Conservation (phyloP, 1,284 basidiomycete species). For the Phlebopus sp. region DNA sequence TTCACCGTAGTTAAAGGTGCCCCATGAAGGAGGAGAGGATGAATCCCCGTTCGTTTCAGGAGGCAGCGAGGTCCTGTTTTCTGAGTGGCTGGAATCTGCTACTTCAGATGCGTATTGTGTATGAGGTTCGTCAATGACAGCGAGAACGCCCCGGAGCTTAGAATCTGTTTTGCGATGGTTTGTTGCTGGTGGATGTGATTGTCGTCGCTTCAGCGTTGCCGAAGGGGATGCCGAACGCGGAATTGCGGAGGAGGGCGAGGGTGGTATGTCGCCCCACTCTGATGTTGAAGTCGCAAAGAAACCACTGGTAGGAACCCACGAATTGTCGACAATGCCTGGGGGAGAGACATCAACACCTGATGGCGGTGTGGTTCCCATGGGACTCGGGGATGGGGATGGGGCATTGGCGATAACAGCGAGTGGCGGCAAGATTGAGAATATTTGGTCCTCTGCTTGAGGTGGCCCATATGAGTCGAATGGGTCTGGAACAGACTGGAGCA, state of each 20-base stretch:
- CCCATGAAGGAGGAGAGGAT: slow-evolving; percentile 33
- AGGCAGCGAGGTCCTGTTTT: slow-evolving; percentile 11
- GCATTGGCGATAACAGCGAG: slow-evolving; percentile 68
- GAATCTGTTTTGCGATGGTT: slow-evolving; percentile 57
- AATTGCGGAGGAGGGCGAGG: slow-evolving; percentile 38
- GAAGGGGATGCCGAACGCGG: slow-evolving; percentile 43
- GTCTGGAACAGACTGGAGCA: slow-evolving; percentile 87
- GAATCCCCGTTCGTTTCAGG: slow-evolving; percentile 25
- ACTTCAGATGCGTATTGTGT: slow-evolving; percentile 14
- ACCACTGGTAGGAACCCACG: slow-evolving; percentile 40
- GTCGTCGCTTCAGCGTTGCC: slow-evolving; percentile 44
- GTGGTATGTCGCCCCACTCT: slow-evolving; percentile 48
- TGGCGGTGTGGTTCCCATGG: slow-evolving; percentile 44
- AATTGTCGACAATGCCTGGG: slow-evolving; percentile 31
- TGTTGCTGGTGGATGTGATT: slow-evolving; percentile 46
- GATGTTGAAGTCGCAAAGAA: slow-evolving; percentile 43
- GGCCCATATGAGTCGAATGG: slow-evolving; percentile 92
- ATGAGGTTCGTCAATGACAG: slow-evolving; percentile 59
- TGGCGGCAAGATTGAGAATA: slow-evolving; percentile 88
- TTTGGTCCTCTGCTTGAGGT: slow-evolving; percentile 83
- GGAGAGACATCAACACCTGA: slow-evolving; percentile 36
- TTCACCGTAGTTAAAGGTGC: slow-evolving; percentile 40
- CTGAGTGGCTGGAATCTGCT: slow-evolving; percentile 15
- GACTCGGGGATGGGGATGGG: slow-evolving; percentile 50
- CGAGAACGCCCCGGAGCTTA: slow-evolving; percentile 62